Percentiles rank a stretch among this genome's conserved stretches.
These are phyloP conservation scores for Kluyveromyces marxianus DNA, from an alignment of 1,139 yeast genomes.

Conservation along the genomic window DNA sequence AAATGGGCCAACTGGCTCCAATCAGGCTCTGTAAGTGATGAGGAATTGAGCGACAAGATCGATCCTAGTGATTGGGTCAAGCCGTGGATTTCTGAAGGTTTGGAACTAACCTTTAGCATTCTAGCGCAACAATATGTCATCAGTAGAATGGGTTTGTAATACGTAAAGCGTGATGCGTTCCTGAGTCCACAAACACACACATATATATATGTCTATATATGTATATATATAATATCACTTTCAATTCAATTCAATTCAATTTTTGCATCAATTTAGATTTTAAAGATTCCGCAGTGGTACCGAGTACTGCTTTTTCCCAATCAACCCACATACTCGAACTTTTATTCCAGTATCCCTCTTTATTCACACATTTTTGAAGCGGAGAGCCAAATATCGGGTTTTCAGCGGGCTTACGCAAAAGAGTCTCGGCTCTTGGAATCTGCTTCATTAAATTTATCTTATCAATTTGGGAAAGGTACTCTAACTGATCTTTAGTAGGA, in stretches of 20 bases:
- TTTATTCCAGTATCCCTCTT: conserved; percentile 18
- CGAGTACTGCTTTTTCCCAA: conserved; percentile 25
- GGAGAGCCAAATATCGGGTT: conserved; percentile 20
- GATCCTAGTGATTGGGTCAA: conserved; percentile 96
- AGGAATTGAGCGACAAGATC: conserved; percentile 38
- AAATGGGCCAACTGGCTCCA: conserved; percentile 87
- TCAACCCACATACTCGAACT: conserved; percentile 24
- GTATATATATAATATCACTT: background rate
- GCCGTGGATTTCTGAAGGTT: conserved; percentile 82
- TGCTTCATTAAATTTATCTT: conserved; percentile 13
- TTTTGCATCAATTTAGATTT: background rate
- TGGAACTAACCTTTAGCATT: conserved; percentile 73
- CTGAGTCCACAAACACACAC: background rate
- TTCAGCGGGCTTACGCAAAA: conserved; percentile 15
- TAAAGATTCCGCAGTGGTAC: conserved; percentile 7
- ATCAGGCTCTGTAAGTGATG: conserved; percentile 32
- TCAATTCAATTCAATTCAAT: background rate
- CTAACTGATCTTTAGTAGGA: conserved; percentile 26
- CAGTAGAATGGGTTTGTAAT: conserved; percentile 69
- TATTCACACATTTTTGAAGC: conserved; percentile 14
- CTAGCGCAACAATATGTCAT: conserved; percentile 87
- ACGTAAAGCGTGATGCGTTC: background rate
- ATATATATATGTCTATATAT: conserved; percentile 2
- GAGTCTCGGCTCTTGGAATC: conserved; percentile 14
- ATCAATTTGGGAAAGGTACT: conserved; percentile 19